Evolutionary conservation across 2,329 filamentous ascomycete genomes (phyloP).

Genomic region (Fonsecaea pedrosoi): DNA sequence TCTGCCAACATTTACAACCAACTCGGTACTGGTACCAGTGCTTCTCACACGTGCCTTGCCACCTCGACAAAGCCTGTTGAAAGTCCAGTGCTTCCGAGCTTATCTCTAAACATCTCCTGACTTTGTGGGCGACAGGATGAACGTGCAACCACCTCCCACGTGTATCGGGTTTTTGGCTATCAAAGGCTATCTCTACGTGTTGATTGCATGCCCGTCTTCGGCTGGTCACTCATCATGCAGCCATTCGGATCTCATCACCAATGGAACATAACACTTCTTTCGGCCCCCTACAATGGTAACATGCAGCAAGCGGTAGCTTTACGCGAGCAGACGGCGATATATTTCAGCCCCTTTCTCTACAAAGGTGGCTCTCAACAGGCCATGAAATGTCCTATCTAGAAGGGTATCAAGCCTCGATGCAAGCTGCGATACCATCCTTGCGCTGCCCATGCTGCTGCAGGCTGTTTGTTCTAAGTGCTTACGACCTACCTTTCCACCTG

Average conservation of each 20-base stretch:
- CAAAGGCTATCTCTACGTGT: background rate
- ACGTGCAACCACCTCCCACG: background rate
- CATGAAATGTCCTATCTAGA: background rate
- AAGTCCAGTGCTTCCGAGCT: background rate
- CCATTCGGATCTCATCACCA: background rate
- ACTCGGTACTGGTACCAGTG: background rate
- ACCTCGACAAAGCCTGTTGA: background rate
- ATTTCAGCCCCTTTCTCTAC: background rate
- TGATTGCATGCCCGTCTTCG: background rate
- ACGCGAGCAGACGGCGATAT: background rate
- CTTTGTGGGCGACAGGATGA: background rate
- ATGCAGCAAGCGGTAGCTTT: background rate
- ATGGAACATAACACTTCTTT: background rate
- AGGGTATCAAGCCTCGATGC: background rate
- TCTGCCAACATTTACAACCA: background rate
- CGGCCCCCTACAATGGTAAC: background rate
- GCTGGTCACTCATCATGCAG: background rate
- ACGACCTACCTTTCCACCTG: background rate
- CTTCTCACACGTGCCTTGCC: background rate
- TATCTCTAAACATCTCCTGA: background rate
- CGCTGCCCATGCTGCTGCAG: background rate
- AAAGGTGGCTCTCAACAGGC: background rate
- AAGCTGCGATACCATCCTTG: background rate
- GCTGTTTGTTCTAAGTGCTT: slow-evolving; percentile 13
- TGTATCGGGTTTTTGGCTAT: background rate